Conservation (phyloP, 768 basidiomycete genomes). For the Lanmaoa pseudosensibilis region DNA sequence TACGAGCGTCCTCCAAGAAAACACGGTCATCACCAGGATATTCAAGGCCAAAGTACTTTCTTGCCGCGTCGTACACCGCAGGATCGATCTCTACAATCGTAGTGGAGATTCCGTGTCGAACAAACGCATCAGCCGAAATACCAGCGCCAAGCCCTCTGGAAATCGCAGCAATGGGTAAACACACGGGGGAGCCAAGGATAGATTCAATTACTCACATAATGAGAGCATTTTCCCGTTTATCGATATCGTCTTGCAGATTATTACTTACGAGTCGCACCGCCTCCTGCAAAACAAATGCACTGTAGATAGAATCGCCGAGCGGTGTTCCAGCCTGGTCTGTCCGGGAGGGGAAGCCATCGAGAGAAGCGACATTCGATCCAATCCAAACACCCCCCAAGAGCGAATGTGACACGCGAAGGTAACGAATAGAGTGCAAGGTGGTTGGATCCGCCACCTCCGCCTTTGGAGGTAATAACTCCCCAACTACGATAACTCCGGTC, state of each 20-base stretch:
- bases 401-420: slow-evolving; percentile 64
- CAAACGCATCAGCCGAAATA: slow-evolving; percentile 74
- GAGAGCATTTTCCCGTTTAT: slow-evolving; percentile 53
- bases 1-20: slow-evolving; percentile 75
- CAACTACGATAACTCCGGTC: slow-evolving; percentile 86
- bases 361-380: slow-evolving; percentile 44
- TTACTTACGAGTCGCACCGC: slow-evolving; percentile 69
- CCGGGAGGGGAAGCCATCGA: slow-evolving; percentile 42
- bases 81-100: slow-evolving; percentile 95
- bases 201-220: slow-evolving; percentile 57
- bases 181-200: slow-evolving; percentile 5
- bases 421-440: slow-evolving; percentile 51
- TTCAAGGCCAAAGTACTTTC: slow-evolving; percentile 75
- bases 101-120: slow-evolving; percentile 63
- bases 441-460: slow-evolving; percentile 30
- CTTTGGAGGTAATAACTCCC: slow-evolving; percentile 54
- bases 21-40: slow-evolving; percentile 59
- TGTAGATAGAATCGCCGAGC: slow-evolving; percentile 80
- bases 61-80: slow-evolving; percentile 81
- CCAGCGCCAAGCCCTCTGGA: slow-evolving; percentile 86
- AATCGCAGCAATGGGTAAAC: slow-evolving; percentile 1
- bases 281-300: slow-evolving; percentile 85
- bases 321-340: slow-evolving; percentile 53
- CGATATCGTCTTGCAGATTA: slow-evolving; percentile 38
- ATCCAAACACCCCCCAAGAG: slow-evolving; percentile 81